phyloP scores from a whole-genome alignment of 2,329 filamentous ascomycete species.

The Penicillium sp. region DNA sequence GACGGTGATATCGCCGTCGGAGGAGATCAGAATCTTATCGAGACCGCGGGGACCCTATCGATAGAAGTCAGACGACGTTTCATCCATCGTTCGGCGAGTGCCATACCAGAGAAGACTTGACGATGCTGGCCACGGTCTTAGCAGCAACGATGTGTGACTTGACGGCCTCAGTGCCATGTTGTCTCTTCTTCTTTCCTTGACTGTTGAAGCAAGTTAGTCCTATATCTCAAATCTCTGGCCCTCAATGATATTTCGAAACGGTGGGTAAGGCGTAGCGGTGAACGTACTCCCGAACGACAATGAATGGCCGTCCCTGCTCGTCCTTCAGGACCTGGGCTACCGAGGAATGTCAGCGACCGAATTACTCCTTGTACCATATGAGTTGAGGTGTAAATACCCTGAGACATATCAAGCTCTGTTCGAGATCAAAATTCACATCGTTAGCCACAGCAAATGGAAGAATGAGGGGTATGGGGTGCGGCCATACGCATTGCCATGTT shows the following conservation, averaged over 20 bases:
- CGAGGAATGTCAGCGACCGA: constrained; percentile 20
- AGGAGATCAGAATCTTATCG: constrained; percentile 98
- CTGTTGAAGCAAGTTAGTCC: constrained; percentile 48
- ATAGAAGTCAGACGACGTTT: constrained; percentile 9
- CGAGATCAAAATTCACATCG: constrained; percentile 14
- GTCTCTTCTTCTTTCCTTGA: constrained; percentile 95
- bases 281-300: constrained; percentile 92
- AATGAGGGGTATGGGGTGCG: constrained; percentile 37
- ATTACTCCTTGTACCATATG: constrained; percentile 20
- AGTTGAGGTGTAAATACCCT: constrained; percentile 34
- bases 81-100: background rate
- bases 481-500: constrained; percentile 49
- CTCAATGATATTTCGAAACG: constrained; percentile 6
- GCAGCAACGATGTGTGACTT: constrained; percentile 98
- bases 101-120: constrained; percentile 82
- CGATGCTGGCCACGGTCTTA: constrained; percentile 91
- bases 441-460: constrained; percentile 27
- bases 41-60: constrained; percentile 78
- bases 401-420: constrained; percentile 48
- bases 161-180: constrained; percentile 93
- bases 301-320: constrained; percentile 95
- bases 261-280: constrained; percentile 15
- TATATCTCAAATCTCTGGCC: constrained; percentile 1
- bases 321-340: constrained; percentile 81
- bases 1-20: constrained; percentile 97